Evolutionary conservation across 2,329 filamentous ascomycete species (phyloP).

Genomic region (Stenocarpella maydis): DNA sequence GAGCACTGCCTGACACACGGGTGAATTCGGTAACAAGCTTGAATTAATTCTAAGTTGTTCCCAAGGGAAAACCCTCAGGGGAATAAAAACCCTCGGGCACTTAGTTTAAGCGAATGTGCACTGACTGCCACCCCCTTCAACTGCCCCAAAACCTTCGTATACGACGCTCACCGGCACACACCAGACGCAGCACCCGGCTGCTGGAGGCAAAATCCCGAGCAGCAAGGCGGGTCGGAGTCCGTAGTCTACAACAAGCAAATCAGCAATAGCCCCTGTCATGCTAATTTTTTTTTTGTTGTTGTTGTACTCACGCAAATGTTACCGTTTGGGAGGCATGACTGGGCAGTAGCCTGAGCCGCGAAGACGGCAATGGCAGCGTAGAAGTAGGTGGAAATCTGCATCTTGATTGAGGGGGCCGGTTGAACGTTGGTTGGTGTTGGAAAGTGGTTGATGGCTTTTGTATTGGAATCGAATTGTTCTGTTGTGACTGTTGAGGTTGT

Average conservation of each 20-base stretch:
- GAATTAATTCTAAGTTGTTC: background rate
- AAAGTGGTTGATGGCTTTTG: background rate
- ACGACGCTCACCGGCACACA: background rate
- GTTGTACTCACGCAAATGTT: slow-evolving; percentile 11
- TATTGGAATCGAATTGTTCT: background rate
- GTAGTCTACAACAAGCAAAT: background rate
- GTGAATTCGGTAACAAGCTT: too few relatives aligned
- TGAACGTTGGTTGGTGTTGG: background rate
- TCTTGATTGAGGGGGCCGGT: background rate
- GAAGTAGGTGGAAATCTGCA: slow-evolving; percentile 10
- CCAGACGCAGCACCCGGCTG: background rate
- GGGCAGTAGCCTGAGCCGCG: slow-evolving; percentile 5
- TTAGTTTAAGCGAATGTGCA: slow-evolving; percentile 7
- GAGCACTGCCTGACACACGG: too few relatives aligned
- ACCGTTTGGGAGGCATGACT: background rate
- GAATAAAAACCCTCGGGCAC: slow-evolving; percentile 17
- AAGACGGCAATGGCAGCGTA: slow-evolving; percentile 17
- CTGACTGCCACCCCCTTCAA: background rate
- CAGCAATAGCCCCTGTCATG: background rate
- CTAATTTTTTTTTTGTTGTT: background rate
- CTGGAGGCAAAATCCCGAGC: background rate
- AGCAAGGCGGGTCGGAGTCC: background rate
- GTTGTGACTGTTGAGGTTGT: background rate
- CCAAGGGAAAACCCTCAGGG: slow-evolving; percentile 16
- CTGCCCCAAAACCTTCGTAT: background rate